Conservation (phyloP, 306 rosid genomes). For the Spatholobus suberectus region DNA sequence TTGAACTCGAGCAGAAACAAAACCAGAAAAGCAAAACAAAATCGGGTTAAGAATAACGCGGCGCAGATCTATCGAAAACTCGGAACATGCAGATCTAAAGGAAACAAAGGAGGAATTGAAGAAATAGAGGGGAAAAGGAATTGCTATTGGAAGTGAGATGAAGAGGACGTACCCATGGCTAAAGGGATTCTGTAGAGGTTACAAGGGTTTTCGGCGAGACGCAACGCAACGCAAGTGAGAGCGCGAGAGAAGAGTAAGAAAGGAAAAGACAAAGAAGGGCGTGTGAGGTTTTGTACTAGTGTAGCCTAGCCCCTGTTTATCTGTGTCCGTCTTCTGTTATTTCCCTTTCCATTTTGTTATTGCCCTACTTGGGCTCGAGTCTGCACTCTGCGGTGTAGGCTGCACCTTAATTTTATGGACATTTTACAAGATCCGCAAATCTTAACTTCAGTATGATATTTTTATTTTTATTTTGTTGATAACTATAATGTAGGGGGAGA, state of each 20-base stretch:
- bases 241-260: neutral
- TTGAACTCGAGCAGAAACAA: neutral
- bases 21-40: neutral
- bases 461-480: too few relatives aligned
- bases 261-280: neutral
- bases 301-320: neutral
- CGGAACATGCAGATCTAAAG: slow-evolving; percentile 41
- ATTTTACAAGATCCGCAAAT: neutral
- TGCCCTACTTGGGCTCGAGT: neutral
- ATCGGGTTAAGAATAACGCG: neutral
- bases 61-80: neutral
- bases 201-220: slow-evolving; percentile 40
- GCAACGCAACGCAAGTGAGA: neutral
- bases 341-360: neutral
- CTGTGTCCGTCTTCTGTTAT: neutral
- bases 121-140: neutral
- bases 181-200: neutral
- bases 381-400: too few relatives aligned
- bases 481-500: too few relatives aligned
- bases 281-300: slow-evolving; percentile 27
- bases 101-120: neutral
- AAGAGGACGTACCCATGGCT: slow-evolving; percentile 48
- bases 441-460: neutral
- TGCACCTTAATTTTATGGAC: neutral
- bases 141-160: neutral